phyloP scores from a whole-genome alignment of 1,284 basidiomycete species.

The Ceratobasidium theobromae region DNA sequence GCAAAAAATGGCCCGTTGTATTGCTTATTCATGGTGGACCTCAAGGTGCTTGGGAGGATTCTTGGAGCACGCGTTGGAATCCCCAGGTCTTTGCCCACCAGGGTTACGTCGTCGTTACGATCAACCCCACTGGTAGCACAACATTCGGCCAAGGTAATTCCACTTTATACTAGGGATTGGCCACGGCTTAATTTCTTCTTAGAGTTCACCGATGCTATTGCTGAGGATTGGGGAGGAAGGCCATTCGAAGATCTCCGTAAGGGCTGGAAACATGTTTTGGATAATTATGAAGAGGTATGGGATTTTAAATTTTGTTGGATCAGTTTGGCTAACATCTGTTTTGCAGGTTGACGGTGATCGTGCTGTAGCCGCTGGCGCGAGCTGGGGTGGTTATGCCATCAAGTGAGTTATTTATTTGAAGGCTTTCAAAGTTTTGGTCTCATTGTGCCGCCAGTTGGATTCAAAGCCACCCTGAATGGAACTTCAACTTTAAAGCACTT shows the following conservation, averaged over 20 bases:
- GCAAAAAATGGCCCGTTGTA: conserved; percentile 72
- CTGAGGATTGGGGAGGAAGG: conserved; percentile 80
- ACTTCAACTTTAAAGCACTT: conserved; percentile 84
- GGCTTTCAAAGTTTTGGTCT: conserved; percentile 5
- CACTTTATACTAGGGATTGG: background rate
- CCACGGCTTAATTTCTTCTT: conserved; percentile 8
- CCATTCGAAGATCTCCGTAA: conserved; percentile 79
- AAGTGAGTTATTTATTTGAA: conserved; percentile 53
- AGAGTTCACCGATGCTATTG: conserved; percentile 81
- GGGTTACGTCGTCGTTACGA: conserved; percentile 80
- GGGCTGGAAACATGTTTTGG: conserved; percentile 72
- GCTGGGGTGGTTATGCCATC: conserved; percentile 81
- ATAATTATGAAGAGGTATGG: conserved; percentile 68
- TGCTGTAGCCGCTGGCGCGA: conserved; percentile 78
- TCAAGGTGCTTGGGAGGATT: conserved; percentile 72
- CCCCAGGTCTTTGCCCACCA: conserved; percentile 80
- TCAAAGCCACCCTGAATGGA: conserved; percentile 84
- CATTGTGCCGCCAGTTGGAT: conserved; percentile 72
- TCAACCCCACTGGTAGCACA: conserved; percentile 89
- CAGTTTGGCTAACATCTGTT: background rate
- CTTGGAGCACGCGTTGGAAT: conserved; percentile 88
- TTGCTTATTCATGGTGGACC: conserved; percentile 74
- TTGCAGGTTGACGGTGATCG: conserved; percentile 74
- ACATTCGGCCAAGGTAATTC: conserved; percentile 77
- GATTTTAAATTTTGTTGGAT: background rate